phyloP scores from a whole-genome alignment of 2,329 filamentous ascomycete genomes.

The Aspergillus versicolor region DNA sequence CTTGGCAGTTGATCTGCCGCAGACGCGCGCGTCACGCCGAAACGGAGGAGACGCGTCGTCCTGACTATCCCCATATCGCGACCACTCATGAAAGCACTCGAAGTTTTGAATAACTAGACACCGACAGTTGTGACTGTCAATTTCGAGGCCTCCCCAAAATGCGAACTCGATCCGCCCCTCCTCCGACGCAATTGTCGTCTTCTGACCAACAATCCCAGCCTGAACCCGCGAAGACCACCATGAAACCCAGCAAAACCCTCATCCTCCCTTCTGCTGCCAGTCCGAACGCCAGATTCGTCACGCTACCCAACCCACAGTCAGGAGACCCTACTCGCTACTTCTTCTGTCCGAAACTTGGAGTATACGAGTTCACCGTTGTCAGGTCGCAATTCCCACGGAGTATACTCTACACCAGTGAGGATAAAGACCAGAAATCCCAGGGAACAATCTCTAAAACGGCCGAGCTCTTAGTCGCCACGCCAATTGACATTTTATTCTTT shows the following conservation, averaged over 20 bases:
- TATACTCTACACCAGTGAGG: constrained; percentile 50
- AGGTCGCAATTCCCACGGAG: constrained; percentile 53
- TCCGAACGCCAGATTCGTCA: constrained; percentile 54
- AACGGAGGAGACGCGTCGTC: neutral
- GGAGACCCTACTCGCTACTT: constrained; percentile 52
- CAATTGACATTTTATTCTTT: constrained; percentile 81
- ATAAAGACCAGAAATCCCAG: constrained; percentile 42
- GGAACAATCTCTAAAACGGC: constrained; percentile 65
- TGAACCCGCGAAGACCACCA: constrained; percentile 18
- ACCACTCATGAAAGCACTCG: neutral
- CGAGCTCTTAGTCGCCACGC: constrained; percentile 79
- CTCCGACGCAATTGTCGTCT: constrained; percentile 13
- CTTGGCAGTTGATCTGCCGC: constrained; percentile 3
- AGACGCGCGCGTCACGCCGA: constrained; percentile 3
- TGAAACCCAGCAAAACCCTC: constrained; percentile 50
- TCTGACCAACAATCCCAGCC: constrained; percentile 22
- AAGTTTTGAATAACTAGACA: neutral
- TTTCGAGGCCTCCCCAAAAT: constrained; percentile 13
- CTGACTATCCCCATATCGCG: neutral
- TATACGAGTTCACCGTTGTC: constrained; percentile 63
- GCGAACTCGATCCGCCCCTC: constrained; percentile 27
- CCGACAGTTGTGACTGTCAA: neutral
- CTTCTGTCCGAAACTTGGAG: constrained; percentile 58
- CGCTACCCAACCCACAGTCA: constrained; percentile 56
- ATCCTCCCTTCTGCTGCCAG: constrained; percentile 57